Evolutionary conservation across 495 filamentous ascomycete species (phyloP), one percentile per base, ranked within the genome.

Genomic region (Neurospora sp.): DNA sequence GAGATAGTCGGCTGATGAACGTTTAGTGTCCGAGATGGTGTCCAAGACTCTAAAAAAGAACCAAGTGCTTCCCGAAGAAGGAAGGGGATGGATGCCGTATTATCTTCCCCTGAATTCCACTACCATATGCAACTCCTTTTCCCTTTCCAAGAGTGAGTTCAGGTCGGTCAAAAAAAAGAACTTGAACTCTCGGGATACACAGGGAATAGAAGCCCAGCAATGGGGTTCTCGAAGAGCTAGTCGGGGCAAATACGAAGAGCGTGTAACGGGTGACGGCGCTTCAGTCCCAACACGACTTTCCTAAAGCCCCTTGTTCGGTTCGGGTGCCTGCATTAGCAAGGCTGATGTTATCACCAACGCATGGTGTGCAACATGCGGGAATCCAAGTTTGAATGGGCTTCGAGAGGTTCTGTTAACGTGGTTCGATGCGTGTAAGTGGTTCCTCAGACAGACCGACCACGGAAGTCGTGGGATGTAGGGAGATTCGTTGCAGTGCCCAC

Each of bases 231-330:
- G 12, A 37, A 46, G 70, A 31, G 42, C n/a, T 35, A 65, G 22
- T 69, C 70, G 31, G 68, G 65, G 68, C 46, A 39, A 39, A 79
- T 76, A 77, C 77, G 73, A 79, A 65, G 69, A 35, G 65, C n/a
- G 76, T 79, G 77, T 75, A 79, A 79, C 77, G 77, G 75, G 73
- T 75, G 77, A 78, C 77, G 48, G 65, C 61, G 71, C 44, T 48
- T 71, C 53, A 35, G 59, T 39, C 42, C 31, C 39, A 35, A 59
- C 18, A 41, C 42, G 39, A 27, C 22, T 44, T 53, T 41, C 31
- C 69, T 48, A 71, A 69, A 31, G n/a, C 61, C 37, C 38, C 53
- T 74, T 77, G 42, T 71, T 68, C 41, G 71, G 35, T 38, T 72
- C 76, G 78, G 77, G 41, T 75, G 73, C 53, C 70, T 75, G 76